Evolutionary conservation across 164 flowering plant species (phyloP).

Genomic region (Protea cynaroides): DNA sequence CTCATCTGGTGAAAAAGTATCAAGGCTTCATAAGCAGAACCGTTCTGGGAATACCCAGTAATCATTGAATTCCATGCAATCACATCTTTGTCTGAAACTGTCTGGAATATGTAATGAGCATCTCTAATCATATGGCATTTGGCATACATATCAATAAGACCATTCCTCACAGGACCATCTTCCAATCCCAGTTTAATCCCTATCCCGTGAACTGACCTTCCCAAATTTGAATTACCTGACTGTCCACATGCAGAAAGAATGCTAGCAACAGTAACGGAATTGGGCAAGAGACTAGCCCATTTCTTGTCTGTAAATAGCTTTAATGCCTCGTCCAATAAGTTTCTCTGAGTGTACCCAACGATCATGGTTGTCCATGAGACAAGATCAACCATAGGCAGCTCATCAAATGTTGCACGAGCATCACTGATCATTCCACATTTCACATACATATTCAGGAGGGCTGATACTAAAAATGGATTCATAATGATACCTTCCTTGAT

Average conservation of each 20-base stretch:
- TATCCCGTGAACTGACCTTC: slow-evolving; percentile 42
- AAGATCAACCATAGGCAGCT: slow-evolving; percentile 35
- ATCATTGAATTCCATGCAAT: slow-evolving; percentile 77
- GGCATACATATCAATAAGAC: slow-evolving; percentile 72
- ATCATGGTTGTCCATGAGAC: slow-evolving; percentile 87
- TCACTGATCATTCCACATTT: slow-evolving; percentile 50
- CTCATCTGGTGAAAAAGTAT: slow-evolving; percentile 47
- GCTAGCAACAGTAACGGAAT: slow-evolving; percentile 47
- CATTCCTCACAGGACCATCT: slow-evolving; percentile 42
- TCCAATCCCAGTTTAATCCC: slow-evolving; percentile 46
- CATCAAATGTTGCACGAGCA: slow-evolving; percentile 53
- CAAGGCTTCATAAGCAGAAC: slow-evolving; percentile 41
- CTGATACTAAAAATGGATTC: slow-evolving; percentile 32
- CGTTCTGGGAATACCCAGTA: slow-evolving; percentile 51
- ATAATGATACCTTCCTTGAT: slow-evolving; percentile 46
- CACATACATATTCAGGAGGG: slow-evolving; percentile 62
- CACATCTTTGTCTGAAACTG: slow-evolving; percentile 35
- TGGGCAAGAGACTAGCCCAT: slow-evolving; percentile 37
- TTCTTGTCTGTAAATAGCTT: slow-evolving; percentile 40
- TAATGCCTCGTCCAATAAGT: slow-evolving; percentile 42
- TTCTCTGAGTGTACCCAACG: slow-evolving; percentile 58
- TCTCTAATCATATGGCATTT: slow-evolving; percentile 45
- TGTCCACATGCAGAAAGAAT: slow-evolving; percentile 65
- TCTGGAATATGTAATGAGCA: slow-evolving; percentile 43
- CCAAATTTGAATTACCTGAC: slow-evolving; percentile 27